phyloP scores from a whole-genome alignment of 371 early-diverging fungal genomes.

The Zopfochytrium polystomum region DNA sequence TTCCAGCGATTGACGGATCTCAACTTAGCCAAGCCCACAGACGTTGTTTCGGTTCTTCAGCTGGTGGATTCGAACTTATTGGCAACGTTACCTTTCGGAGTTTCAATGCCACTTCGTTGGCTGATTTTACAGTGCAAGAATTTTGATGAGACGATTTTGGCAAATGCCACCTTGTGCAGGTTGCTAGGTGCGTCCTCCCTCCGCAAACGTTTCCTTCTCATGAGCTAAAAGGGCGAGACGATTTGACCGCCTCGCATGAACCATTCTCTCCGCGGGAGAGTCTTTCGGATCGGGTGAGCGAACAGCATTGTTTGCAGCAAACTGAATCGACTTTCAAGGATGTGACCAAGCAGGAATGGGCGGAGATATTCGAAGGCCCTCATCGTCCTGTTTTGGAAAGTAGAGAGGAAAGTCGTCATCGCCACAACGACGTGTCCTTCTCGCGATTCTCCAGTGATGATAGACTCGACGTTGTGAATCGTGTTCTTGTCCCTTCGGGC shows the following conservation, averaged over 20 bases:
- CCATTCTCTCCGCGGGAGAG: constrained; percentile 28
- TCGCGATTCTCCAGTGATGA: constrained; percentile 65
- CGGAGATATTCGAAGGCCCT: background rate
- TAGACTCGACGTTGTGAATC: constrained; percentile 60
- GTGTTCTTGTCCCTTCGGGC: constrained; percentile 51
- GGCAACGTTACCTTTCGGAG: constrained; percentile 44
- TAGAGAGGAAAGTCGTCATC: constrained; percentile 4
- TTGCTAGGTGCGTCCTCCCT: constrained; percentile 46
- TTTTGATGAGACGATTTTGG: constrained; percentile 47
- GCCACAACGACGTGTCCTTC: constrained; percentile 3
- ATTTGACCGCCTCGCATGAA: constrained; percentile 62
- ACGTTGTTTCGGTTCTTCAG: too few species aligned
- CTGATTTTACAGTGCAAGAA: constrained; percentile 42
- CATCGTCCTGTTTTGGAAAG: background rate
- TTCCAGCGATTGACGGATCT: too few species aligned
- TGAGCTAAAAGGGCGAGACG: constrained; percentile 52
- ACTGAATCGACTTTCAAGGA: constrained; percentile 13
- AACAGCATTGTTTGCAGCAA: background rate
- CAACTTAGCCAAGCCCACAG: too few species aligned
- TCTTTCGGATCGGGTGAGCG: background rate
- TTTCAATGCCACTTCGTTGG: constrained; percentile 50
- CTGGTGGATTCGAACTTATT: too few species aligned
- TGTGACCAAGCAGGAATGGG: background rate
- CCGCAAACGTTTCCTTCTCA: constrained; percentile 9
- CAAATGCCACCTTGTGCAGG: constrained; percentile 42